These are phyloP conservation scores for Fusarium veterinarium DNA, from an alignment of 2,329 filamentous ascomycete genomes.

Conservation along the genomic window DNA sequence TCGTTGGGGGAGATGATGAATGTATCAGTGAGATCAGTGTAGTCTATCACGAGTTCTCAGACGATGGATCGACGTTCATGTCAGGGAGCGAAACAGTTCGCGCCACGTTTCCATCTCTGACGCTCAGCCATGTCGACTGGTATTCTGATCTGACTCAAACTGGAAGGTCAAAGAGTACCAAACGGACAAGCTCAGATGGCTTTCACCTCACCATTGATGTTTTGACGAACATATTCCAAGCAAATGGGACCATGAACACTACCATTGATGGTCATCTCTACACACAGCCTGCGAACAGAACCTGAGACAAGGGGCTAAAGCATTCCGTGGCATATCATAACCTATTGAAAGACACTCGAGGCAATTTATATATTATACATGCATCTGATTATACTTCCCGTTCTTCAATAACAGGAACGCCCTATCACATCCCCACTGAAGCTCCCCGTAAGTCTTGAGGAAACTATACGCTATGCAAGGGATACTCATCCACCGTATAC, in stretches of 20 bases:
- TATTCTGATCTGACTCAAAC: slow-evolving; percentile 52
- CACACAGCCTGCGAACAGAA: background rate
- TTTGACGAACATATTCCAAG: slow-evolving; percentile 15
- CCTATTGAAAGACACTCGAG: background rate
- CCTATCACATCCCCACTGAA: too few species aligned
- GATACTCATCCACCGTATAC: background rate
- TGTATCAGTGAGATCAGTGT: background rate
- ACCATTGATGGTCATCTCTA: background rate
- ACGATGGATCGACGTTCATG: slow-evolving; percentile 1
- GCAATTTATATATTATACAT: background rate
- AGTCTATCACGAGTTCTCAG: slow-evolving; percentile 5
- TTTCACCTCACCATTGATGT: slow-evolving; percentile 16
- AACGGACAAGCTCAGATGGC: slow-evolving; percentile 48
- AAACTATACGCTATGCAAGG: background rate
- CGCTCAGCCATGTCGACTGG: slow-evolving; percentile 48
- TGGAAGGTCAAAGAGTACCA: slow-evolving; percentile 47
- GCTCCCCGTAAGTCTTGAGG: background rate
- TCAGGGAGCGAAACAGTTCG: slow-evolving; percentile 17
- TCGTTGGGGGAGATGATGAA: background rate
- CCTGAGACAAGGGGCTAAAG: background rate
- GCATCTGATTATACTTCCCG: background rate
- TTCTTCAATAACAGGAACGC: rapidly evolving
- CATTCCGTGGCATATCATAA: background rate
- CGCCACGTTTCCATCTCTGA: background rate
- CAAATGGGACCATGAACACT: slow-evolving; percentile 20